These are phyloP conservation scores for Alectoria sarmentosa DNA, from an alignment of 495 filamentous ascomycete species.

Conservation along the genomic window DNA sequence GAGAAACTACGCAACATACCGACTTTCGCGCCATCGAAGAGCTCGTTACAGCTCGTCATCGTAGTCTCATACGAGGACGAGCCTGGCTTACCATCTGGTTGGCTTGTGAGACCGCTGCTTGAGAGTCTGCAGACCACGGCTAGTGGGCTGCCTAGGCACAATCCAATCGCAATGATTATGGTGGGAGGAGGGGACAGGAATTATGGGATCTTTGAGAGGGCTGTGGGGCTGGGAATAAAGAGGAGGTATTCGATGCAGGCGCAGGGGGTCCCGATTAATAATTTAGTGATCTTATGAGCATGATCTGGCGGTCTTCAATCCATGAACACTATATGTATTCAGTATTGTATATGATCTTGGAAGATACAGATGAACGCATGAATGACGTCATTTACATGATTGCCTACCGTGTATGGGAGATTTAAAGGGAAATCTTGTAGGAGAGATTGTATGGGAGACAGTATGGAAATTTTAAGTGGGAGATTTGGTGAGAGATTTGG, in stretches of 20 bases:
- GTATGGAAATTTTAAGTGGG: no score
- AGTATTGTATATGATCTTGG: not conserved
- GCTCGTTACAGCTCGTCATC: slow-evolving; percentile 69
- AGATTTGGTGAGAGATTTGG: no score
- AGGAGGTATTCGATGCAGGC: slow-evolving; percentile 75
- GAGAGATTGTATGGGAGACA: no score
- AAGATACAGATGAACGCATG: not conserved
- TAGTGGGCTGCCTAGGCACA: slow-evolving; percentile 60
- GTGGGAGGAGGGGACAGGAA: slow-evolving; percentile 66
- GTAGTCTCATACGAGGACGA: slow-evolving; percentile 65
- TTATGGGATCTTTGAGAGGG: slow-evolving; percentile 53
- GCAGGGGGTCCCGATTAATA: slow-evolving; percentile 48
- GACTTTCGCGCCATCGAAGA: slow-evolving; percentile 46
- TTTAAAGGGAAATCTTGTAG: no score
- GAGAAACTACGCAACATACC: slow-evolving; percentile 81
- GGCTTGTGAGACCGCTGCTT: slow-evolving; percentile 63
- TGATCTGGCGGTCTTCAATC: not conserved
- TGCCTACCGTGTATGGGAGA: not conserved
- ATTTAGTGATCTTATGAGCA: slow-evolving; percentile 19
- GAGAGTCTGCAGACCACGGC: slow-evolving; percentile 68
- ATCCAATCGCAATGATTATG: slow-evolving; percentile 79
- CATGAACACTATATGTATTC: not conserved
- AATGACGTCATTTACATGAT: not conserved
- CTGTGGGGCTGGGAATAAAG: slow-evolving; percentile 60
- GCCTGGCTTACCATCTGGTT: slow-evolving; percentile 1